Base-by-base conservation (phyloP, 31 red algal species). In the Endocladia muricata region DNA sequence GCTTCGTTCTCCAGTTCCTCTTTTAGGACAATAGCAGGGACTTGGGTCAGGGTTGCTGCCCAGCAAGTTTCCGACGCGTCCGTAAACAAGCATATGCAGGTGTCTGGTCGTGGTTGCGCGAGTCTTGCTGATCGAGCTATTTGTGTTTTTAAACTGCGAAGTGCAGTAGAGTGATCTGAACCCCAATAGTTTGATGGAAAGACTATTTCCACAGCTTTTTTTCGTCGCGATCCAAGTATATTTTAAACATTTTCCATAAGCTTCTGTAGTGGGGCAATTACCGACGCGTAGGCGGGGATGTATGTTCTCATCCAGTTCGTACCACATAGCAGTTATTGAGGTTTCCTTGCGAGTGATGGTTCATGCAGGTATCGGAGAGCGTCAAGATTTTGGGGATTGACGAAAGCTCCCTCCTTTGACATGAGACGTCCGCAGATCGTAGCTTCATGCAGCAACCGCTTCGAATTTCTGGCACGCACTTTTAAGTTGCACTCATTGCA, bases 221-320 rank as follows among this genome's bases (percentile, higher is more conserved):
- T 66, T 33, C 31, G 32, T n/a, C 25, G 25, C n/a, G 25, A 33
- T 25, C 25, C 61, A 21, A 19, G 19, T 66, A 37, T 25, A 30
- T 6, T 33, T 25, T 66, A 4, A 33, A 25, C 25, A 5, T 33
- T 30, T 33, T 23, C 4, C 37, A 71, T 19, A 28, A 71, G 41
- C 38, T 23, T 23, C 3, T 71, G 68, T 21, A 71, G 40, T 25
- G 68, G 68, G 37, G 33, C 37, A 43, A 47, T 43, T 2, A 38
- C 37, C 15, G 23, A 34, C 38, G 68, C 68, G 36, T 76, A 57
- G 51, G 5, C 47, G 19, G 48, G 72, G 13, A 78, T 86, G 31
- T 3, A 33, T 25, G 31, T 47, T 4, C 82, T 37, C 82, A 86
- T 86, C 82, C 82, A 86, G 48, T 86, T 86, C 37, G 82, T 61